A percentile compares a stretch with the other conserved stretches of the same genome.
Conservation (phyloP, 2,329 filamentous ascomycete genomes). For the Colletotrichum lini region DNA sequence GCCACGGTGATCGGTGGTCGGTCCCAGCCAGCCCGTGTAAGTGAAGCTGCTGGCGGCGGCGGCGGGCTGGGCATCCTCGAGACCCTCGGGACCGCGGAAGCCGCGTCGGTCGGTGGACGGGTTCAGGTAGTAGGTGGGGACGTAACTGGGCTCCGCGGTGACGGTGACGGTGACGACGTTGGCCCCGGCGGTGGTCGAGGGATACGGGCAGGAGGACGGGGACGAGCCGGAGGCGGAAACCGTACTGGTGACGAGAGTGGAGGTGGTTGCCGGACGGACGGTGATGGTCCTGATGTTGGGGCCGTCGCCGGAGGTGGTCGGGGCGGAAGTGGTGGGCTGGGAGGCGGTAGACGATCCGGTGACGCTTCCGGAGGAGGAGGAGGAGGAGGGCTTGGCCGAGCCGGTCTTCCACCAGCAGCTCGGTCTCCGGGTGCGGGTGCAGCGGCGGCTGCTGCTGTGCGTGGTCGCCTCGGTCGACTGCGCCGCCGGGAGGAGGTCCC, state of each 20-base stretch:
- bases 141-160: not conserved
- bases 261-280: not conserved
- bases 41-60: no score
- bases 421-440: not conserved
- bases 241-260: not conserved
- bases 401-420: not conserved
- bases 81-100: not conserved
- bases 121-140: conserved; percentile 5
- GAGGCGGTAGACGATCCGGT: not conserved
- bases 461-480: not conserved
- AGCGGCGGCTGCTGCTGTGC: not conserved
- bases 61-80: no score
- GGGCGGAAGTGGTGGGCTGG: not conserved
- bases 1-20: not conserved
- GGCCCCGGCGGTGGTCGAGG: not conserved
- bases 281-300: not conserved
- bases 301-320: not conserved
- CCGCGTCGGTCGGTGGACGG: not conserved
- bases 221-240: not conserved
- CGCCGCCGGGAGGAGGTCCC: not conserved
- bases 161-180: not conserved
- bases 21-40: not conserved
- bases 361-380: not conserved
- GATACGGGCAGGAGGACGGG: not conserved
- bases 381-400: not conserved